Conservation (phyloP, 2,329 filamentous ascomycete genomes). For the Stemphylium beticola region DNA sequence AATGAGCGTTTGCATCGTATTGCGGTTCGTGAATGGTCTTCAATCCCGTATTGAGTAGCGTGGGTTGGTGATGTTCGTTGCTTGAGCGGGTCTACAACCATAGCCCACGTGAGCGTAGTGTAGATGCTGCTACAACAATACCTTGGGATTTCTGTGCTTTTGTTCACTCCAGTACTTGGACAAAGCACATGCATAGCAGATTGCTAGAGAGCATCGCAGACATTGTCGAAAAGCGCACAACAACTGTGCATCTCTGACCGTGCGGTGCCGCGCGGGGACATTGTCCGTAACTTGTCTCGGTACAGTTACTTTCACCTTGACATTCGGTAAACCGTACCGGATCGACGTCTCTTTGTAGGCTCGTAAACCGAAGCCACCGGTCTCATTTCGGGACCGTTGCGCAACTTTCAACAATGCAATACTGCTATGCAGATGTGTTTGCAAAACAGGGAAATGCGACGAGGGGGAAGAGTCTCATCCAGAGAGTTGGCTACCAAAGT, state of each 20-base stretch:
- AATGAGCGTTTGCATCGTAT: no score
- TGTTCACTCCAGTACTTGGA: neutral
- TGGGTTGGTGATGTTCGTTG: neutral
- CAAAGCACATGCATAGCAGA: neutral
- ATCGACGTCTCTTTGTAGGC: neutral
- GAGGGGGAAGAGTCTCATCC: neutral
- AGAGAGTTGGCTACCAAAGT: neutral
- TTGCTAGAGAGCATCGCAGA: neutral
- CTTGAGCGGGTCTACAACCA: neutral
- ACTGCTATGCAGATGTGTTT: neutral
- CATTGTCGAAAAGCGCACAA: neutral
- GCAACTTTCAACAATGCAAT: neutral
- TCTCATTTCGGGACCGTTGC: neutral
- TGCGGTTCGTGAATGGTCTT: no score
- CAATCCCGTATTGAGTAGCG: no score
- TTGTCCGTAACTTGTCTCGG: neutral
- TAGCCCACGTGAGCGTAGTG: neutral
- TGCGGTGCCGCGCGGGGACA: neutral
- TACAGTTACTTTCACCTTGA: neutral
- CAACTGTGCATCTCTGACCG: neutral
- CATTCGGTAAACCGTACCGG: neutral
- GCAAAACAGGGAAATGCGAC: neutral
- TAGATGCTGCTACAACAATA: neutral
- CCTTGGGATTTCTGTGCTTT: neutral
- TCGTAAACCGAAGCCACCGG: neutral